phyloP scores from a whole-genome alignment of 1,139 yeast genomes.

The Kodamaea ohmeri region DNA sequence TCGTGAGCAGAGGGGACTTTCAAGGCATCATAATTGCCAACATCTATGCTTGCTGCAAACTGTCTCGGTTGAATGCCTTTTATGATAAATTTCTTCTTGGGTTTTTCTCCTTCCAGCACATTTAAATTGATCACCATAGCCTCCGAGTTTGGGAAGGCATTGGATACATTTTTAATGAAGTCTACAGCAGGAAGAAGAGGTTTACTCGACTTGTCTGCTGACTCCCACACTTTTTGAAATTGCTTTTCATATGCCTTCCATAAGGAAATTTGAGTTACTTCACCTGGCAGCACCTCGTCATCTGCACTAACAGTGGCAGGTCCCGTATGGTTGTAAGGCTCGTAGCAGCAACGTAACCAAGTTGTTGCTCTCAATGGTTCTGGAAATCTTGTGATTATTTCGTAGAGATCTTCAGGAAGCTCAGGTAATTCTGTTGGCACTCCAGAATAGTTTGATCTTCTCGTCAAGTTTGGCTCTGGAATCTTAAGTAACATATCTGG shows the following conservation, averaged over 20 bases:
- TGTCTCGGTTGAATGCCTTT: slow-evolving; percentile 70
- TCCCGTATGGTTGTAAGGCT: slow-evolving; percentile 40
- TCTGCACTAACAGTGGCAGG: slow-evolving; percentile 12
- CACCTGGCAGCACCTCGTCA: slow-evolving; percentile 48
- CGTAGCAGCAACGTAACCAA: slow-evolving; percentile 93
- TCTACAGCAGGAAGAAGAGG: slow-evolving; percentile 91
- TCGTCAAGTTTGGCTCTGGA: slow-evolving; percentile 26
- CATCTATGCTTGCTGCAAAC: slow-evolving; percentile 42
- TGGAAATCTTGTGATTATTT: slow-evolving; percentile 58
- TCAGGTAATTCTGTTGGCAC: slow-evolving; percentile 62
- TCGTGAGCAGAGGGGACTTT: slow-evolving; percentile 19
- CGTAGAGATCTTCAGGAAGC: slow-evolving; percentile 56
- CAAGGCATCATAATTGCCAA: slow-evolving; percentile 47
- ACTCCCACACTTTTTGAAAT: slow-evolving; percentile 50
- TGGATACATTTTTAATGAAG: slow-evolving; percentile 88
- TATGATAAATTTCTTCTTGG: slow-evolving; percentile 75
- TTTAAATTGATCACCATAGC: slow-evolving; percentile 81
- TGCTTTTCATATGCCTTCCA: slow-evolving; percentile 95
- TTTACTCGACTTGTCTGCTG: slow-evolving; percentile 40
- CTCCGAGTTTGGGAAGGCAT: slow-evolving; percentile 86
- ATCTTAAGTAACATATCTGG: slow-evolving; percentile 2
- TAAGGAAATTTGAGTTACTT: slow-evolving; percentile 90
- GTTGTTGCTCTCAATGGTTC: slow-evolving; percentile 93
- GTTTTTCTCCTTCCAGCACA: slow-evolving; percentile 47
- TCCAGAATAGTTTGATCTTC: slow-evolving; percentile 34